phyloP scores from a whole-genome alignment of 2,329 filamentous ascomycete genomes.

The Cladosporium phlei region DNA sequence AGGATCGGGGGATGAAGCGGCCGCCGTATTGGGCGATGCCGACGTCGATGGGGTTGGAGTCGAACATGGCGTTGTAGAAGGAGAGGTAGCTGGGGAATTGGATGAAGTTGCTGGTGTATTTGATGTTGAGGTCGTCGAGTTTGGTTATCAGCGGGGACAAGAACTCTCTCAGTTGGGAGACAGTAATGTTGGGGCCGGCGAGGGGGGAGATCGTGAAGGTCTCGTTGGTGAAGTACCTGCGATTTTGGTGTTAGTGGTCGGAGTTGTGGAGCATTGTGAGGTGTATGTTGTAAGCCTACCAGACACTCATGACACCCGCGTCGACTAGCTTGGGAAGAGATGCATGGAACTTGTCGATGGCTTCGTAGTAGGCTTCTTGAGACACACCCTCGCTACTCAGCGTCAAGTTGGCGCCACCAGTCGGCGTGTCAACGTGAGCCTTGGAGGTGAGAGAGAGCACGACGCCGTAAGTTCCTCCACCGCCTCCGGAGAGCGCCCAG shows the following conservation, averaged over 20 bases:
- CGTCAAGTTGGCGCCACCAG: conserved; percentile 43
- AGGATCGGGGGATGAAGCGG: conserved; percentile 33
- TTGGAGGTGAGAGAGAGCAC: conserved; percentile 54
- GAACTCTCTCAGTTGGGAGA: conserved; percentile 40
- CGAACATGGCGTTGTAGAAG: conserved; percentile 31
- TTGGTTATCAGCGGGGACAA: conserved; percentile 43
- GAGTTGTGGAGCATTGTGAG: conserved; percentile 44
- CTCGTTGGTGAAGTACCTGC: conserved; percentile 48
- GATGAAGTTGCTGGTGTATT: conserved; percentile 27
- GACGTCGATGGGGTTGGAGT: conserved; percentile 28
- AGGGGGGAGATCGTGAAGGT: conserved; percentile 45
- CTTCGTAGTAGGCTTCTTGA: conserved; percentile 45
- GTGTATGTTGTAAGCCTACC: conserved; percentile 49
- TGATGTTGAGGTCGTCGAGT: conserved; percentile 36
- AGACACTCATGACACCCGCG: conserved; percentile 47
- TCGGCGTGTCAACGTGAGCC: conserved; percentile 42
- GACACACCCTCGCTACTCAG: conserved; percentile 32
- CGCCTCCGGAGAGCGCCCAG: conserved; percentile 60
- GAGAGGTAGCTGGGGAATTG: conserved; percentile 32
- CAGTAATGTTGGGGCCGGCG: conserved; percentile 46
- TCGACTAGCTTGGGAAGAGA: conserved; percentile 48
- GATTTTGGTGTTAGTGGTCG: too few relatives aligned
- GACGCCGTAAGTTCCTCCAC: conserved; percentile 55
- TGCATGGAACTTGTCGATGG: conserved; percentile 43
- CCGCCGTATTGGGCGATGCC: conserved; percentile 24